A percentile compares a stretch with the other conserved stretches of the same genome.
These are phyloP conservation scores for Hanseniaspora occidentalis DNA, from an alignment of 805 yeast species.

Conservation along the genomic window DNA sequence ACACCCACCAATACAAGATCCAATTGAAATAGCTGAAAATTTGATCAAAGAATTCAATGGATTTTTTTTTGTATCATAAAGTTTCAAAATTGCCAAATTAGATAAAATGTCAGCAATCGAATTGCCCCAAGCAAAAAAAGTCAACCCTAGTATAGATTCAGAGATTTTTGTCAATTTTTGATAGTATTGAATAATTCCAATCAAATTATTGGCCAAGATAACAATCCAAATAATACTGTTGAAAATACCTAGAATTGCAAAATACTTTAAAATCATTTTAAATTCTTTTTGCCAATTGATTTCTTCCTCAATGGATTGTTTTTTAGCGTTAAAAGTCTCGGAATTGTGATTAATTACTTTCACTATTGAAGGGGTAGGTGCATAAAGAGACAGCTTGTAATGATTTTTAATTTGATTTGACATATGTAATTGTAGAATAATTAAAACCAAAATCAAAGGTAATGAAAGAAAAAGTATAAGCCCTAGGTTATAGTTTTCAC, in stretches of 20 bases:
- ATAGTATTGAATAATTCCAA: constrained; percentile 23
- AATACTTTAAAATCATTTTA: constrained; percentile 8
- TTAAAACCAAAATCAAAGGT: constrained; percentile 6
- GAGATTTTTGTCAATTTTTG: constrained; percentile 33
- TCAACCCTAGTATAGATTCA: constrained; percentile 81
- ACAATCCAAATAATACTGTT: constrained; percentile 24
- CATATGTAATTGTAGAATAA: constrained; percentile 8
- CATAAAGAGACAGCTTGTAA: constrained; percentile 16
- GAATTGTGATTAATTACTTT: constrained; percentile 5
- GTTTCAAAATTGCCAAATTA: constrained; percentile 65
- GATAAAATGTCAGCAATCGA: constrained; percentile 87
- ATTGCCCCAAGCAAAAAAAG: constrained; percentile 87
- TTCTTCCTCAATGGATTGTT: not conserved
- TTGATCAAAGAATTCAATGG: constrained; percentile 31
- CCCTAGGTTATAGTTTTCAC: constrained; percentile 5
- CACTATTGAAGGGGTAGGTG: constrained; percentile 5
- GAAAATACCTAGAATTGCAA: constrained; percentile 15
- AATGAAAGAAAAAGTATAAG: constrained; percentile 10
- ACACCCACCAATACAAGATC: constrained; percentile 93
- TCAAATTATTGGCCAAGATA: constrained; percentile 22
- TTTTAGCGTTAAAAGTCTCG: constrained; percentile 8
- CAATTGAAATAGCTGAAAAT: constrained; percentile 78
- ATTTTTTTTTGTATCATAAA: constrained; percentile 22
- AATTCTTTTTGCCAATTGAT: constrained; percentile 7
- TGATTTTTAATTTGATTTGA: constrained; percentile 9